These are phyloP conservation scores for Linnemannia schmuckeri DNA, from an alignment of 192 early-diverging fungal genomes.

Conservation along the genomic window DNA sequence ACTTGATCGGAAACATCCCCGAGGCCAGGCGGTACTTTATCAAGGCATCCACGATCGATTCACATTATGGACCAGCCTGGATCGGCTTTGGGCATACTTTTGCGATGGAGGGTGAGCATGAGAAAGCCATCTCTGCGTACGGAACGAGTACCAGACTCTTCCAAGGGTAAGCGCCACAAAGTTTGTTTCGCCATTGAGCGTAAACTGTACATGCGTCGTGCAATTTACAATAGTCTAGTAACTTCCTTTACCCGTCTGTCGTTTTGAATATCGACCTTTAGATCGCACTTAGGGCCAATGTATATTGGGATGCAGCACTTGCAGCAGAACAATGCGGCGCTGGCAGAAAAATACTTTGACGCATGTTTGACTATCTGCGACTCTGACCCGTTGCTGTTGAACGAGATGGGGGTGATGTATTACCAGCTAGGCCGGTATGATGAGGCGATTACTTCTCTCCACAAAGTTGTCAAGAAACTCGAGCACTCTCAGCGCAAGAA, in stretches of 20 bases:
- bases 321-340: conserved; percentile 63
- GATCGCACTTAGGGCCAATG: conserved; percentile 77
- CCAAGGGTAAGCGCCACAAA: conserved; percentile 67
- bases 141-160: conserved; percentile 71
- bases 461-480: conserved; percentile 65
- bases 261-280: conserved; percentile 14
- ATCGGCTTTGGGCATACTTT: conserved; percentile 87
- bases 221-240: not conserved
- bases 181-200: not conserved
- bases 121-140: conserved; percentile 84
- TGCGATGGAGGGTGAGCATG: conserved; percentile 78
- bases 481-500: conserved; percentile 59
- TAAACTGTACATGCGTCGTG: no score
- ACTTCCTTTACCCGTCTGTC: not conserved
- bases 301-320: conserved; percentile 87
- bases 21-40: conserved; percentile 78
- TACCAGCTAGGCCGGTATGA: conserved; percentile 63
- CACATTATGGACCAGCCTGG: conserved; percentile 78
- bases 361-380: conserved; percentile 65
- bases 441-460: conserved; percentile 66
- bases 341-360: conserved; percentile 74
- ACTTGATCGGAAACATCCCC: conserved; percentile 65
- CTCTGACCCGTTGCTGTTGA: conserved; percentile 75
- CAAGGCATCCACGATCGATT: conserved; percentile 73
- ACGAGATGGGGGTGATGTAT: conserved; percentile 78